Conservation (phyloP, 768 basidiomycete genomes). For the Mycena metata region DNA sequence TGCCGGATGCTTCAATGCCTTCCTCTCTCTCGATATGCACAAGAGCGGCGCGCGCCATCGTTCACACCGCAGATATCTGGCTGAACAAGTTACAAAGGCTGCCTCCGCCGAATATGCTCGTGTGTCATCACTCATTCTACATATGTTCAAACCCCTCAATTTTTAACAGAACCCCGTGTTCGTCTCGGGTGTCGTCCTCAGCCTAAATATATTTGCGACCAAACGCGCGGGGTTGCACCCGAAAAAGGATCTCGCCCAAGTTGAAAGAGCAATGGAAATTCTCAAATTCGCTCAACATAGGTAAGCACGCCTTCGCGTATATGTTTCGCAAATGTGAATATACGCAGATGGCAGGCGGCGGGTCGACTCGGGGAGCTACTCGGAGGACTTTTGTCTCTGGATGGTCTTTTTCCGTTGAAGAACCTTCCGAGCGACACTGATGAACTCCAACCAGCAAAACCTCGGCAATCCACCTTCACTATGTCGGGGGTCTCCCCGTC, state of each 20-base stretch:
- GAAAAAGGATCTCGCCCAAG: background rate
- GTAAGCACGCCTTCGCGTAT: background rate
- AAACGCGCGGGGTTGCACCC: conserved; percentile 20
- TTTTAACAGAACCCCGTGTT: conserved; percentile 8
- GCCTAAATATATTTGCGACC: conserved; percentile 1
- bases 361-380: conserved; percentile 28
- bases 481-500: background rate
- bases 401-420: conserved; percentile 1
- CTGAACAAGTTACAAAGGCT: conserved; percentile 13
- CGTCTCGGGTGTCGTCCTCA: conserved; percentile 13
- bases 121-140: background rate
- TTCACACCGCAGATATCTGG: conserved; percentile 55
- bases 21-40: conserved; percentile 67
- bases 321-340: background rate
- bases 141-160: background rate
- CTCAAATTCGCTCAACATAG: conserved; percentile 15
- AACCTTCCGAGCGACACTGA: background rate
- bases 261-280: conserved; percentile 13
- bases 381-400: conserved; percentile 25
- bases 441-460: background rate
- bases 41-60: conserved; percentile 63
- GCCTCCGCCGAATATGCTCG: conserved; percentile 17
- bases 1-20: conserved; percentile 44
- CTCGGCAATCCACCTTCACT: too few species aligned
- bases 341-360: background rate